Conservation (phyloP, 768 basidiomycete genomes). For the Gloeostereum incarnatum region DNA sequence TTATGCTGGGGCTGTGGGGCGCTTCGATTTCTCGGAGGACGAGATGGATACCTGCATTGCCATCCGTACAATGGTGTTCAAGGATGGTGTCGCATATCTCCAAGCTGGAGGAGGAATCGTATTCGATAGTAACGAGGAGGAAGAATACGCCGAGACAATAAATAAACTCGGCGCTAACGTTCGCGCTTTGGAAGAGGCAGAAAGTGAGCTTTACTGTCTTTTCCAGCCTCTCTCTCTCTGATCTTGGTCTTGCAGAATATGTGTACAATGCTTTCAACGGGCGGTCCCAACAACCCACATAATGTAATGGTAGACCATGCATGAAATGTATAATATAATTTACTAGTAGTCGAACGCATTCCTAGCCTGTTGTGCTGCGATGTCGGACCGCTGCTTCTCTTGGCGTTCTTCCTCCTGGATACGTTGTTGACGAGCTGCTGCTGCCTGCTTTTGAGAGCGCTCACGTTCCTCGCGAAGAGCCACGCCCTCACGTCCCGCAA, state of each 20-base stretch:
- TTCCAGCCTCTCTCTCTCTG: constrained; percentile 11
- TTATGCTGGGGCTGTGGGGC: constrained; percentile 96
- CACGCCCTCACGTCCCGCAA: constrained; percentile 74
- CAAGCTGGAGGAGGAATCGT: constrained; percentile 98
- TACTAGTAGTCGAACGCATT: constrained; percentile 1
- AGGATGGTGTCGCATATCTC: constrained; percentile 82
- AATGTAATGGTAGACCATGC: background rate
- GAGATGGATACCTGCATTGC: constrained; percentile 99
- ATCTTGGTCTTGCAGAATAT: constrained; percentile 35
- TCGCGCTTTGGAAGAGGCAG: constrained; percentile 76
- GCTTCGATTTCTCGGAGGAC: constrained; percentile 91
- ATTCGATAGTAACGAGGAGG: constrained; percentile 92
- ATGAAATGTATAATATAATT: background rate
- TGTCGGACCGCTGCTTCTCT: constrained; percentile 8
- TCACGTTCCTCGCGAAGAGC: constrained; percentile 25
- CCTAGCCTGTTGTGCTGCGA: background rate
- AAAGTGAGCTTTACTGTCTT: constrained; percentile 49
- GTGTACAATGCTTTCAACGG: too few species aligned
- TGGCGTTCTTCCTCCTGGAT: too few species aligned
- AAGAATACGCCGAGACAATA: constrained; percentile 93
- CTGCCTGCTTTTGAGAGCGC: constrained; percentile 1
- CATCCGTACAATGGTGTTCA: constrained; percentile 96
- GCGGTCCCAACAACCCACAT: too few species aligned
- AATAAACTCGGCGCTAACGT: constrained; percentile 91
- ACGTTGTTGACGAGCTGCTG: too few species aligned